Evolutionary conservation across 306 rosid species (phyloP).

Genomic region (Ochetophila trinervis): DNA sequence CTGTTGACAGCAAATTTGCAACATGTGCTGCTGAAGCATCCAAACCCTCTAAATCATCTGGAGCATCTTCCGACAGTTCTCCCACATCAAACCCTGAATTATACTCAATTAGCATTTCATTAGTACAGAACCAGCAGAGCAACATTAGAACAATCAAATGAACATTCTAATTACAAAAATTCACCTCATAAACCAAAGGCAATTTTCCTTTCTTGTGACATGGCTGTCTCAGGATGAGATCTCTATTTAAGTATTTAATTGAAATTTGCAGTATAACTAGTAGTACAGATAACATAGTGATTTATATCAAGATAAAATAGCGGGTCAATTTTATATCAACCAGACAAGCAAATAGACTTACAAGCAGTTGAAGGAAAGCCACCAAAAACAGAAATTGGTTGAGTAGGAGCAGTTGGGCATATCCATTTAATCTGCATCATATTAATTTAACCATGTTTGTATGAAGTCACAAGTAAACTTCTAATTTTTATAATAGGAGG

Average conservation of each 20-base stretch:
- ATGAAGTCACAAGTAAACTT: background rate
- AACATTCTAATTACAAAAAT: background rate
- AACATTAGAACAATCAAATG: background rate
- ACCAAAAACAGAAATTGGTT: slow-evolving; percentile 70
- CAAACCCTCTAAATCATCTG: slow-evolving; percentile 92
- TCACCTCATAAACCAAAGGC: background rate
- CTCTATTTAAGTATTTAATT: background rate
- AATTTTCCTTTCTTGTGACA: background rate
- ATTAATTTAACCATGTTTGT: slow-evolving; percentile 13
- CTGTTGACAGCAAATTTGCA: slow-evolving; percentile 86
- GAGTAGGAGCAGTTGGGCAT: slow-evolving; percentile 99
- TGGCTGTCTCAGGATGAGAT: background rate
- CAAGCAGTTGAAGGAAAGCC: slow-evolving; percentile 99
- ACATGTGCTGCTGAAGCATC: slow-evolving; percentile 93
- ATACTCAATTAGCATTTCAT: slow-evolving; percentile 11
- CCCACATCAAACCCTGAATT: slow-evolving; percentile 86
- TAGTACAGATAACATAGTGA: too few relatives aligned
- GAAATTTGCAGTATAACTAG: background rate
- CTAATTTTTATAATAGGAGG: too few relatives aligned
- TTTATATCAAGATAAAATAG: too few relatives aligned
- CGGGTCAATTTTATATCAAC: too few relatives aligned
- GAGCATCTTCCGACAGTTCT: slow-evolving; percentile 80
- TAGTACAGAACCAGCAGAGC: background rate
- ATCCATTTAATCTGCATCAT: slow-evolving; percentile 92
- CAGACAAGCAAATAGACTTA: slow-evolving; percentile 38